A percentile compares a stretch with the other conserved stretches of the same genome.
Conservation (phyloP, 2,329 filamentous ascomycete genomes). For the Aspergillus latus region DNA sequence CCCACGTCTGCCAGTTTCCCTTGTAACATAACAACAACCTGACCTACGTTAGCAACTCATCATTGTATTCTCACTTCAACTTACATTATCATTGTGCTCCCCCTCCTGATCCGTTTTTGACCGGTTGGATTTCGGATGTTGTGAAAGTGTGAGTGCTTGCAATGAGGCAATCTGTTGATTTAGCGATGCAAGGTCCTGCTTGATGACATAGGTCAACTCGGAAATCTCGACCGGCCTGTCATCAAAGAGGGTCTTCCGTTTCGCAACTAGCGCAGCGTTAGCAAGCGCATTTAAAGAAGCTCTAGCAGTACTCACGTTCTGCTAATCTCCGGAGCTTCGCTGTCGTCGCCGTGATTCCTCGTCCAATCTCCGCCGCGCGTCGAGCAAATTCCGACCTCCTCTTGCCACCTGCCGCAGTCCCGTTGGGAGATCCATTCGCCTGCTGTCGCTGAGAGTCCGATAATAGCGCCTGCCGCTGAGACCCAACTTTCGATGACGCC, state of each 20-base stretch:
- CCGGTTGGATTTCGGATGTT: slow-evolving; percentile 63
- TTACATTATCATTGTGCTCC: slow-evolving; percentile 92
- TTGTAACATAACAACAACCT: slow-evolving; percentile 81
- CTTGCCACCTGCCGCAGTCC: slow-evolving; percentile 41
- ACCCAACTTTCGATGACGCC: slow-evolving; percentile 71
- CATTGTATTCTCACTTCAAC: slow-evolving; percentile 19
- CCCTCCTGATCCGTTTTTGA: slow-evolving; percentile 70
- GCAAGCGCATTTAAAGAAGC: not conserved
- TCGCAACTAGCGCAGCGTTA: slow-evolving; percentile 64
- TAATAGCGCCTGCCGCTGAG: slow-evolving; percentile 78
- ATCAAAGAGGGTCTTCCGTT: slow-evolving; percentile 94
- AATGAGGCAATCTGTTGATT: slow-evolving; percentile 86
- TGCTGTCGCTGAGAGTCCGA: slow-evolving; percentile 64
- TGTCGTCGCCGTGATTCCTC: slow-evolving; percentile 89
- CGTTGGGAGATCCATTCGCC: slow-evolving; percentile 61
- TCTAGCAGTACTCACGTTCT: slow-evolving; percentile 59
- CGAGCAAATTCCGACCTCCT: slow-evolving; percentile 87
- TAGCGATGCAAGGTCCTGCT: slow-evolving; percentile 83
- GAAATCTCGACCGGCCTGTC: slow-evolving; percentile 96
- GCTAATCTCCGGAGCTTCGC: slow-evolving; percentile 92
- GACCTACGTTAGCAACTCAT: slow-evolving; percentile 18
- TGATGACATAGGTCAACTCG: slow-evolving; percentile 95
- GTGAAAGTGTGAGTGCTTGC: slow-evolving; percentile 73
- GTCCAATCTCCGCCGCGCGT: slow-evolving; percentile 85
- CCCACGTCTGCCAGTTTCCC: slow-evolving; percentile 90